A percentile compares a stretch with the other conserved stretches of the same genome.
Conservation (phyloP, 2,329 filamentous ascomycete species). For the Botryotinia calthae region DNA sequence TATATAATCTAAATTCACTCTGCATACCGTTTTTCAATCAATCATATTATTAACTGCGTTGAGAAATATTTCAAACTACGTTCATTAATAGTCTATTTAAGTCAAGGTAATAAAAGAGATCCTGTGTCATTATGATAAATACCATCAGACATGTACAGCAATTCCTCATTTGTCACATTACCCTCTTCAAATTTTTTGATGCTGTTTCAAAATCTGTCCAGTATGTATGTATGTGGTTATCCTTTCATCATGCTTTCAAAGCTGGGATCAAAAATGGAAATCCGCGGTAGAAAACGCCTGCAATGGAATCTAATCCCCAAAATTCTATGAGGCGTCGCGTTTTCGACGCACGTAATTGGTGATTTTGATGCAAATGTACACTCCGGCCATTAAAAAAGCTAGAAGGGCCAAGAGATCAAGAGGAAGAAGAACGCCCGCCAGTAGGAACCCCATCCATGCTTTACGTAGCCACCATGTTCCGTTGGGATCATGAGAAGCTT, state of each 20-base stretch:
- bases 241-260: conserved; percentile 21
- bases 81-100: conserved; percentile 17
- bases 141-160: conserved; percentile 14
- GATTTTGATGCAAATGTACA: conserved; percentile 34
- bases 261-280: conserved; percentile 10
- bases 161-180: conserved; percentile 9
- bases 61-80: not conserved
- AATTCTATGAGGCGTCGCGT: conserved; percentile 33
- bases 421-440: conserved; percentile 36
- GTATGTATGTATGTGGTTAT: conserved; percentile 18
- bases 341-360: conserved; percentile 29
- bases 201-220: conserved; percentile 10
- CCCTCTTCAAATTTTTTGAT: conserved; percentile 2
- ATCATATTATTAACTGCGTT: not conserved
- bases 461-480: conserved; percentile 31
- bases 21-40: not conserved
- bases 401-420: conserved; percentile 35
- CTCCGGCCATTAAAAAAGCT: conserved; percentile 28
- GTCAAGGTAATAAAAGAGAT: not conserved
- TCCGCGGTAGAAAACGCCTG: conserved; percentile 23
- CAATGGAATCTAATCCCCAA: conserved; percentile 34
- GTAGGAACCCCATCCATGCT: conserved; percentile 35
- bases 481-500: conserved; percentile 24
- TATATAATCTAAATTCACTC: not conserved
- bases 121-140: conserved; percentile 8